Evolutionary conservation across 306 rosid species (phyloP).

Genomic region (Delonix regia): DNA sequence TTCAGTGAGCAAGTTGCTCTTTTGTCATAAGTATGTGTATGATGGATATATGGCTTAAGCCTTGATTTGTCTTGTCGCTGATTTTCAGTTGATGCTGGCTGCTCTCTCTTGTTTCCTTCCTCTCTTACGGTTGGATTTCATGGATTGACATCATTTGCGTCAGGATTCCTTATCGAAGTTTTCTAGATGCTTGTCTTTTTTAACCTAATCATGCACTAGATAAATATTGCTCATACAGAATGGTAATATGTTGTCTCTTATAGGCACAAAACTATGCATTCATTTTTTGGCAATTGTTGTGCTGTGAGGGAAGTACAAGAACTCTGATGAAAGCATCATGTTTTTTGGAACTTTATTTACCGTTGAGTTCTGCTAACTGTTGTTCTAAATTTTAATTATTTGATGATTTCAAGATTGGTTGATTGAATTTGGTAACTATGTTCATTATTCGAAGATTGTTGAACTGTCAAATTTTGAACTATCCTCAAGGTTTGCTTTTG

Average conservation of each 20-base stretch:
- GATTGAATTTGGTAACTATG: background rate
- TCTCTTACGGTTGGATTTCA: too few species aligned
- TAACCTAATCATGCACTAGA: background rate
- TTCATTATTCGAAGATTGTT: background rate
- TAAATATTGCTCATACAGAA: too few species aligned
- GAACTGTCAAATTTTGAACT: background rate
- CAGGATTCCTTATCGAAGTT: too few species aligned
- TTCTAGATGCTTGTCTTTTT: background rate
- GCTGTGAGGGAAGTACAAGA: background rate
- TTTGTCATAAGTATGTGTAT: background rate
- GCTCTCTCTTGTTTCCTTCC: too few species aligned
- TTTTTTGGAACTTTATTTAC: background rate
- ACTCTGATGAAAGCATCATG: too few species aligned
- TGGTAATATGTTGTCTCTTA: too few species aligned
- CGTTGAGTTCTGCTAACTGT: background rate
- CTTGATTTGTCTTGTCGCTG: too few species aligned
- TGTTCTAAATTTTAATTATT: background rate
- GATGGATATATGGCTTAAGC: too few species aligned
- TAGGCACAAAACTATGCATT: too few species aligned
- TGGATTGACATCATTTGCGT: too few species aligned
- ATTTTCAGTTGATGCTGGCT: too few species aligned
- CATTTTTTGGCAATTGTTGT: background rate
- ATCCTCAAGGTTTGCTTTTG: background rate
- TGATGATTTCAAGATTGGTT: background rate
- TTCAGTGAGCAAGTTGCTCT: conserved; percentile 8